Conservation (phyloP, 202 grass and related monocot species). For the Panicum hallii region DNA sequence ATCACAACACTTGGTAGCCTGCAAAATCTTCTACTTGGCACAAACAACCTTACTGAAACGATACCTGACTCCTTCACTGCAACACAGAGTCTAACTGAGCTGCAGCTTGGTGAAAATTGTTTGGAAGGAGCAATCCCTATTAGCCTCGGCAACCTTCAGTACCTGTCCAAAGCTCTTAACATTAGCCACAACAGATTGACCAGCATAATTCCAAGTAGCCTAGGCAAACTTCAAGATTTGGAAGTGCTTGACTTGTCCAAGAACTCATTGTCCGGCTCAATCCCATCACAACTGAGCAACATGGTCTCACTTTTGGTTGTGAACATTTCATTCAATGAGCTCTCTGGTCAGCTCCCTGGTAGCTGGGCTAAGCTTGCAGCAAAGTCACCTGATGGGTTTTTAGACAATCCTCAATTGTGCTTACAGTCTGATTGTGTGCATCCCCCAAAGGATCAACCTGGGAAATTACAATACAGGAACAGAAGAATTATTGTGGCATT, state of each 20-base stretch:
- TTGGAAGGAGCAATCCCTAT: conserved; percentile 59
- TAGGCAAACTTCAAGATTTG: conserved; percentile 59
- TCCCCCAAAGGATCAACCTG: conserved; percentile 20
- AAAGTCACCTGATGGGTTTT: conserved; percentile 45
- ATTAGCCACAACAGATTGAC: conserved; percentile 59
- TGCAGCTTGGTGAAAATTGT: conserved; percentile 65
- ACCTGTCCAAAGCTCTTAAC: conserved; percentile 64
- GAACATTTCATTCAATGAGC: conserved; percentile 63
- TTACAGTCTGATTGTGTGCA: neutral
- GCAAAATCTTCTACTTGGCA: conserved; percentile 47
- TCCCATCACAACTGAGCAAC: conserved; percentile 43
- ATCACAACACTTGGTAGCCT: conserved; percentile 52
- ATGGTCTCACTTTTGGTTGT: conserved; percentile 53
- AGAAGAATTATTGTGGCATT: conserved; percentile 42
- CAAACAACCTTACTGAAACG: conserved; percentile 50
- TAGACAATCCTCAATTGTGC: conserved; percentile 54
- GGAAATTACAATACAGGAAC: conserved; percentile 30
- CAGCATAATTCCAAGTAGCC: conserved; percentile 60
- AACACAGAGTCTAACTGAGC: conserved; percentile 53
- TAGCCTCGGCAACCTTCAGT: conserved; percentile 67
- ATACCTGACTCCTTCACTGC: conserved; percentile 62
- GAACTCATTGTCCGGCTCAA: conserved; percentile 58
- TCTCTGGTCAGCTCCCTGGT: conserved; percentile 54
- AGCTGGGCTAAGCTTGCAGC: conserved; percentile 55
- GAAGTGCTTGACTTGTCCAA: conserved; percentile 58